phyloP scores from a whole-genome alignment of 2,329 filamentous ascomycete genomes.

The Macroventuria anomochaeta region DNA sequence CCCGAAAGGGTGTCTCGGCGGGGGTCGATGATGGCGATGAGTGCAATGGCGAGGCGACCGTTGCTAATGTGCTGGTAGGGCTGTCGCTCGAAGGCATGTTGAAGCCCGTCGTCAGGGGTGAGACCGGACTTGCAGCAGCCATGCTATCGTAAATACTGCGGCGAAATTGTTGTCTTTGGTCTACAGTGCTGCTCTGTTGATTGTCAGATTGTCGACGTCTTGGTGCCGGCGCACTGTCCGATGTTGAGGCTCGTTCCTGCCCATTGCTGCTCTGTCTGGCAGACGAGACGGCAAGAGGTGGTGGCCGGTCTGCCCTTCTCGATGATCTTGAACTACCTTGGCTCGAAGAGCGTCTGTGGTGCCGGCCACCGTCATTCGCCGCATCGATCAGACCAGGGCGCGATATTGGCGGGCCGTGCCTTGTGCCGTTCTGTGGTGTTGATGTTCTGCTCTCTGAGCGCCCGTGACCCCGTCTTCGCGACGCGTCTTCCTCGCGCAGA shows the following conservation, averaged over 20 bases:
- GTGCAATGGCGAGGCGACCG: conserved; percentile 30
- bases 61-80: conserved; percentile 35
- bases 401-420: conserved; percentile 55
- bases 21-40: conserved; percentile 26
- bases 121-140: conserved; percentile 37
- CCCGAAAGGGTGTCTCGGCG: conserved; percentile 22
- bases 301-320: conserved; percentile 41
- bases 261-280: conserved; percentile 64
- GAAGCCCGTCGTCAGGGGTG: conserved; percentile 39
- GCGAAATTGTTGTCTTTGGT: conserved; percentile 45
- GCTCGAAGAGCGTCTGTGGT: conserved; percentile 55
- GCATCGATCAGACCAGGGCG: conserved; percentile 56
- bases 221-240: conserved; percentile 28
- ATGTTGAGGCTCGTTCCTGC: conserved; percentile 44
- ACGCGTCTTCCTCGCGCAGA: conserved; percentile 38
- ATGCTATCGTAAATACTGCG: conserved; percentile 33
- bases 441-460: conserved; percentile 46
- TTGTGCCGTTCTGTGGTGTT: conserved; percentile 39
- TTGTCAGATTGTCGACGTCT: conserved; percentile 49
- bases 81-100: conserved; percentile 34
- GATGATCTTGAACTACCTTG: conserved; percentile 53
- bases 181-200: conserved; percentile 54
- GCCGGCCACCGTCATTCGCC: conserved; percentile 41
- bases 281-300: conserved; percentile 33
- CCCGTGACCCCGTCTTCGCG: conserved; percentile 41